These are phyloP conservation scores for Fusarium solani-melongenae DNA, from an alignment of 2,329 filamentous ascomycete species.

Conservation along the genomic window DNA sequence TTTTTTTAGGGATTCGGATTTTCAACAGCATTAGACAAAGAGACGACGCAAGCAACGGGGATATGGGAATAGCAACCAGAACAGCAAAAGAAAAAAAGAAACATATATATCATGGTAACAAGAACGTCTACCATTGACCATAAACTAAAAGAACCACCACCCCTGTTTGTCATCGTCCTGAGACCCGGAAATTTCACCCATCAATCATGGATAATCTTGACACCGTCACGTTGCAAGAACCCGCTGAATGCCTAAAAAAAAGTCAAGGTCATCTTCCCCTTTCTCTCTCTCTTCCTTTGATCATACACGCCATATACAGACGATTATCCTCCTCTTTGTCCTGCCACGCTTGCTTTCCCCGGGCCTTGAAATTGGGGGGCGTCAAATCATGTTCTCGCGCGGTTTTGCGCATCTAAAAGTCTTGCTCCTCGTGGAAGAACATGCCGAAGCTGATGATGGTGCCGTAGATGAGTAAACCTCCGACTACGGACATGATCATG, in stretches of 20 bases:
- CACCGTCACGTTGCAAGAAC: slow-evolving; percentile 15
- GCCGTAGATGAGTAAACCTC: slow-evolving; percentile 93
- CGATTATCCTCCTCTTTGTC: slow-evolving; percentile 20
- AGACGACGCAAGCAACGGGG: slow-evolving; percentile 19
- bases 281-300: slow-evolving; percentile 13
- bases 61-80: neutral
- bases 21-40: slow-evolving; percentile 44
- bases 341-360: neutral
- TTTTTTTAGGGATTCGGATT: slow-evolving; percentile 35
- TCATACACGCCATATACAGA: slow-evolving; percentile 37
- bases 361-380: neutral
- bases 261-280: slow-evolving; percentile 2
- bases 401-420: slow-evolving; percentile 73
- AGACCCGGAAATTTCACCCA: neutral
- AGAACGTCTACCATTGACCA: slow-evolving; percentile 23
- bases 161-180: neutral
- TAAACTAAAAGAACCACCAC: slow-evolving; percentile 4
- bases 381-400: neutral
- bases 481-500: slow-evolving; percentile 94
- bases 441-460: slow-evolving; percentile 98
- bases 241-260: slow-evolving; percentile 36
- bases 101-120: slow-evolving; percentile 17
- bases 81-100: slow-evolving; percentile 10
- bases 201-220: slow-evolving; percentile 22
- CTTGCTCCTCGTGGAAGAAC: slow-evolving; percentile 98